These are phyloP conservation scores for Solanum acaule DNA, from an alignment of 257 asterid species.

Conservation along the genomic window DNA sequence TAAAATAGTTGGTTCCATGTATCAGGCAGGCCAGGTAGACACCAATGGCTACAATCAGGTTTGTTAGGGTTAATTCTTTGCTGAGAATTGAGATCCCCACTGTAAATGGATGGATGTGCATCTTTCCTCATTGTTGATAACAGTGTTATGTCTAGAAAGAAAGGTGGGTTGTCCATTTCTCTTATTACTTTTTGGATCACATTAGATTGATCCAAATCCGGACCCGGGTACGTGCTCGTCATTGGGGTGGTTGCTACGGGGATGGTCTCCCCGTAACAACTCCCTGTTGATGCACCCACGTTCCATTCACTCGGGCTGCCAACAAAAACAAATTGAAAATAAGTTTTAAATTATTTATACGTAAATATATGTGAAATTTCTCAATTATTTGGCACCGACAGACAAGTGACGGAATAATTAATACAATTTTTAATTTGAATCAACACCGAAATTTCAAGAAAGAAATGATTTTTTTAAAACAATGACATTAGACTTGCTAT, in stretches of 20 bases:
- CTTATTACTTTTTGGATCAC: conserved; percentile 39
- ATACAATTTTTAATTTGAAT: too few relatives aligned
- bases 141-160: conserved; percentile 70
- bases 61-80: conserved; percentile 83
- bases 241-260: conserved; percentile 42
- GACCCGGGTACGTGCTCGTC: conserved; percentile 38
- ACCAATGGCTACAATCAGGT: conserved; percentile 97
- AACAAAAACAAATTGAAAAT: neutral
- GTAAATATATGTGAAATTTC: neutral
- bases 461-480: neutral
- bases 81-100: conserved; percentile 62
- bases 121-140: conserved; percentile 93
- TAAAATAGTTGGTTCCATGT: conserved; percentile 94
- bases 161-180: conserved; percentile 67
- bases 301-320: conserved; percentile 88
- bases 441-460: too few relatives aligned
- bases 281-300: conserved; percentile 44
- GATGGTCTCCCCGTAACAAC: conserved; percentile 79
- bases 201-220: conserved; percentile 53
- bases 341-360: neutral
- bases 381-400: neutral
- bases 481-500: neutral
- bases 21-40: conserved; percentile 94
- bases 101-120: conserved; percentile 90
- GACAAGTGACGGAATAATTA: neutral